These are phyloP conservation scores for Lipomyces orientalis DNA, from an alignment of 805 yeast species.

Conservation along the genomic window DNA sequence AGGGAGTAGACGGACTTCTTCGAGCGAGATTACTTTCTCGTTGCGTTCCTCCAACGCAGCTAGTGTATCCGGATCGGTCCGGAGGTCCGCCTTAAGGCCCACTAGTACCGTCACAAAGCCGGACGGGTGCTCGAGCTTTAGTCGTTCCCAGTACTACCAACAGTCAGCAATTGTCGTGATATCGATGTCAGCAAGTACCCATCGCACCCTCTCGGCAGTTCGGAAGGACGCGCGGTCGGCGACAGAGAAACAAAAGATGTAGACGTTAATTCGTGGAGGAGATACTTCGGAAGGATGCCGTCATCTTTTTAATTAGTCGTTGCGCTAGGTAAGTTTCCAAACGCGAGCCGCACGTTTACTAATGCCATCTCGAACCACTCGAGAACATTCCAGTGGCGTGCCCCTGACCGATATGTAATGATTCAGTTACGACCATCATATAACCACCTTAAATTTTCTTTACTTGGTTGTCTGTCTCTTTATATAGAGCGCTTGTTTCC, in stretches of 20 bases:
- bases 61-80: neutral
- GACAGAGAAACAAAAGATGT: neutral
- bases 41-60: neutral
- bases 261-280: neutral
- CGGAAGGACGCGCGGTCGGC: neutral
- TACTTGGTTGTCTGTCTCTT: neutral
- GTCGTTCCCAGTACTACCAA: neutral
- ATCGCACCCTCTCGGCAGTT: neutral
- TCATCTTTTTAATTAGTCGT: too few relatives aligned
- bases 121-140: neutral
- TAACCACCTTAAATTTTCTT: neutral
- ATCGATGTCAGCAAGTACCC: neutral
- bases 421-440: neutral
- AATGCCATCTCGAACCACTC: too few relatives aligned
- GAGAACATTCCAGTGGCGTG: too few relatives aligned
- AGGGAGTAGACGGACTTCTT: neutral
- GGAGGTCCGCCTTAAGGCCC: slow-evolving; percentile 1
- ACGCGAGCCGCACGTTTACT: too few relatives aligned
- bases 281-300: neutral
- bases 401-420: too few relatives aligned
- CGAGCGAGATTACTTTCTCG: neutral
- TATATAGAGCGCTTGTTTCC: neutral
- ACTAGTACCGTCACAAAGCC: neutral
- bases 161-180: neutral
- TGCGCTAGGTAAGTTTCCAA: too few relatives aligned